Base-by-base conservation (phyloP, 2,329 filamentous ascomycete genomes). In the Fusarium pseudonygamai region DNA sequence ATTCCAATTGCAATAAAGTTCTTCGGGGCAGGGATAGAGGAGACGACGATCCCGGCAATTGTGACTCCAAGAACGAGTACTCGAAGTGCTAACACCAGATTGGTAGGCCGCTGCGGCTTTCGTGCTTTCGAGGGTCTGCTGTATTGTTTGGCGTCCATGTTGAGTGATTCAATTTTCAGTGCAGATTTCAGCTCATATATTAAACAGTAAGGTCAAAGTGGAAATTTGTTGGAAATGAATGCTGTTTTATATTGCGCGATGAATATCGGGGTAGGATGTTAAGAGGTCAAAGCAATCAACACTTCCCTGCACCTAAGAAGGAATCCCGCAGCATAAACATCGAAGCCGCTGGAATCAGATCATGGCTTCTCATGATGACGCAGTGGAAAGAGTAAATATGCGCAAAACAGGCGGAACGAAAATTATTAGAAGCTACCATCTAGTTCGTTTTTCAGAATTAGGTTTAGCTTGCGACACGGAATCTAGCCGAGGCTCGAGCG, bases 111-210 rank as follows among this genome's bases (percentile, higher is more conserved):
- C 30, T 52, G 47, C 20, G 47, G 12, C 12, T 52, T 52, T 20
- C 7, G 12, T 20, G 3, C 5, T 26, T 6, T 8, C 2, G 47
- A 24, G 9, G 30, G 16, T 20, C 30, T 34, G 30, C 30, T 36
- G 9, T 52, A 24, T 24, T 52, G 24, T 13, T 52, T 24, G 22
- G 30, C 16, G 3, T 52, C 30, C 47, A 52, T 52, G 5, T 26
- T 52, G 6, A 20, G 2, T 4, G 7, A 18, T 10, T 50, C 11
- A 3, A 14, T 49, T 5, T 12, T 13, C 2, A 7, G 13, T 3
- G 12, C 16, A 24, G 6, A 6, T 11, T 20, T 8, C 3, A 10
- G 5, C 7, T 20, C 12, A 0, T 34, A 6, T 24, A 3, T 5
- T 28, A 0, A 9, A 47, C 12, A 30, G 11, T n/a, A 22, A 16